Conservation (phyloP, 2,329 filamentous ascomycete species). For the Pseudogymnoascus sp. region DNA sequence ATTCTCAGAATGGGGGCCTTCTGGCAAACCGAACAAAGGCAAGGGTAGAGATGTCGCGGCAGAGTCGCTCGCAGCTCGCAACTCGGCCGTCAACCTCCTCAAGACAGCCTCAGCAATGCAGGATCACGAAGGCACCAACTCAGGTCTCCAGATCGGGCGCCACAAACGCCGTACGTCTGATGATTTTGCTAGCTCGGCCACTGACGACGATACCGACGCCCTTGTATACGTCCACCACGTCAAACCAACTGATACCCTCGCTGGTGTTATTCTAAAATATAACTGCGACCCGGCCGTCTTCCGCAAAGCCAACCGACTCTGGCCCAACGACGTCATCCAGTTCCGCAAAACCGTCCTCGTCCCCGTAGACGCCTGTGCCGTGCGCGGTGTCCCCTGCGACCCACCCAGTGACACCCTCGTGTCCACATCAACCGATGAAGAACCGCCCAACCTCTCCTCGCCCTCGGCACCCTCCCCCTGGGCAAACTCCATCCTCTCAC, state of each 20-base stretch:
- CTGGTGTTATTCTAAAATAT: slow-evolving; percentile 83
- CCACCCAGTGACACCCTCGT: slow-evolving; percentile 43
- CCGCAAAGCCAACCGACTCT: slow-evolving; percentile 82
- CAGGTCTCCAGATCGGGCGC: slow-evolving; percentile 45
- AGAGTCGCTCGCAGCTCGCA: slow-evolving; percentile 45
- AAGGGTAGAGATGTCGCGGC: slow-evolving; percentile 35
- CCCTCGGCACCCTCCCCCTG: slow-evolving; percentile 20
- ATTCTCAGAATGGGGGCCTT: slow-evolving; percentile 6
- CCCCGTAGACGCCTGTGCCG: slow-evolving; percentile 80
- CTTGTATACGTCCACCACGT: slow-evolving; percentile 89
- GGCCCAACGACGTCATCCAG: slow-evolving; percentile 89
- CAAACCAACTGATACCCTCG: slow-evolving; percentile 73
- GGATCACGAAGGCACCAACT: slow-evolving; percentile 51
- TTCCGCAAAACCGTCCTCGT: slow-evolving; percentile 71
- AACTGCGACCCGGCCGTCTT: slow-evolving; percentile 77
- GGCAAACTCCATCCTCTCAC: slow-evolving; percentile 17
- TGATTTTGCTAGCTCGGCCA: slow-evolving; percentile 22
- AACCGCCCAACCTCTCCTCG: slow-evolving; percentile 20
- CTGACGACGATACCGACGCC: slow-evolving; percentile 60
- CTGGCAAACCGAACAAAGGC: neutral
- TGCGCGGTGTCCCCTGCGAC: slow-evolving; percentile 66
- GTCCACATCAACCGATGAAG: slow-evolving; percentile 36
- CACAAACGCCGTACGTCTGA: slow-evolving; percentile 23
- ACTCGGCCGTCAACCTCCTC: slow-evolving; percentile 46
- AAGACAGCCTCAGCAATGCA: slow-evolving; percentile 52